Base-by-base conservation (phyloP, 139 green algal genomes). In the Desmodesmus armatus region DNA sequence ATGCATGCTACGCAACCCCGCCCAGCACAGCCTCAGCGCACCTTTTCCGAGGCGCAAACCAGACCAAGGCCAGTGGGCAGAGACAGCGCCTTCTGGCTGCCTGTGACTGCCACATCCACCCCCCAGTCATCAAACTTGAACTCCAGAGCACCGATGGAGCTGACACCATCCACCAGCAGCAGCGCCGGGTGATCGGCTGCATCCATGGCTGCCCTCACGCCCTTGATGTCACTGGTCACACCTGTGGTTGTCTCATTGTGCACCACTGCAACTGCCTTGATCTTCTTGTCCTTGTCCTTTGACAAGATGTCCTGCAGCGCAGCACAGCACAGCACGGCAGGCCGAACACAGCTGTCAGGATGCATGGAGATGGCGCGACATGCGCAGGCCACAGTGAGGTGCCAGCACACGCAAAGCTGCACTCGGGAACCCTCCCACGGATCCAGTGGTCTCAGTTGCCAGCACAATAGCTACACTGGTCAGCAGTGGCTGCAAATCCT, bases 231-330 rank as follows among this genome's bases (percentile, higher is more conserved):
- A 31, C 86, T 94, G 23, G 96, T 99, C 23, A 98, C 94, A 53
- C 90, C 97, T 15, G 97, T 99, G 7, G 97, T 96, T 2, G 97
- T 99, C 90, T 99, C 97, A 81, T 99, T 99, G 92, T 99, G 97
- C 33, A 99, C 97, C 7, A 99, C 94, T 39, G 88, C 93, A 53
- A 99, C 97, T 7, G 96, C 96, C 90, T 98, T 99, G 90, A 99
- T 97, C 82, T 96, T 93, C 83, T 96, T 94, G 33, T 89, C 86
- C 5, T 85, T 95, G 90, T 99, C 97, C 44, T 91, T 89, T 40
- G 85, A 78, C 40, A 99, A 89, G n/a, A 96, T 91, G 37, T 94
- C 87, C 82, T 94, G 85, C n/a, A n/a, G n/a, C n/a, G n/a, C n/a
- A n/a, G n/a, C n/a, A n/a, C 23, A 92, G 85, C 2, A 55, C 27